Percentiles rank a stretch among this genome's conserved stretches.
Evolutionary conservation across 306 rosid species (phyloP).

Genomic region (Vachellia pachyceras): DNA sequence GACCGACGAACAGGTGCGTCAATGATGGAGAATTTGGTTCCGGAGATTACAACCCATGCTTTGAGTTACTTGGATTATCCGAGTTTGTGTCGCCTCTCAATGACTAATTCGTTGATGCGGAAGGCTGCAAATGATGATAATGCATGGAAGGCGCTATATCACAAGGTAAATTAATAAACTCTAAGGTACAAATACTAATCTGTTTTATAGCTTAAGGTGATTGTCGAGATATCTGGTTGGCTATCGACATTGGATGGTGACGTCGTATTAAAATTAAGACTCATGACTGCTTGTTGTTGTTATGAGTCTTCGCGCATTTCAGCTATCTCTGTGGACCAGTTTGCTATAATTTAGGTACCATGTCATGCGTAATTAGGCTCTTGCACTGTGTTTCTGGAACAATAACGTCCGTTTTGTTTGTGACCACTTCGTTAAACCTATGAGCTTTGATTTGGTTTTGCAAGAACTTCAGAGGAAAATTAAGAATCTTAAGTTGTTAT

Average conservation of each 20-base stretch:
- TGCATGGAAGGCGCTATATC: slow-evolving; percentile 98
- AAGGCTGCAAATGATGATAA: slow-evolving; percentile 96
- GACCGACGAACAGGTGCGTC: slow-evolving; percentile 80
- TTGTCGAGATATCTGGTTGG: background rate
- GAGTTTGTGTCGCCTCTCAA: slow-evolving; percentile 90
- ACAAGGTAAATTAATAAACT: slow-evolving; percentile 63
- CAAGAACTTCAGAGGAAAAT: background rate
- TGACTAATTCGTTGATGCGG: slow-evolving; percentile 97
- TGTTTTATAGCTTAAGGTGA: background rate
- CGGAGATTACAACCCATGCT: slow-evolving; percentile 97
- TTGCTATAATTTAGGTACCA: background rate
- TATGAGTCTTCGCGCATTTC: background rate
- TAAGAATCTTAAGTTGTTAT: background rate
- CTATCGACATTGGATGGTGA: background rate
- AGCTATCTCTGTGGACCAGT: background rate
- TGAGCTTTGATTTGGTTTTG: background rate
- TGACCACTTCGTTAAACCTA: background rate
- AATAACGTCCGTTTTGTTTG: background rate
- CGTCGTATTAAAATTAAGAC: background rate
- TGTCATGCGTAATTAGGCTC: background rate
- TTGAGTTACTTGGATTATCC: slow-evolving; percentile 98
- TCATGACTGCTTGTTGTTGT: background rate
- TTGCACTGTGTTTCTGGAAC: background rate
- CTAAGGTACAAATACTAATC: background rate
- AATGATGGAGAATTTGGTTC: slow-evolving; percentile 99